These are phyloP conservation scores for Cyberlindnera misumaiensis DNA, from an alignment of 805 yeast genomes.

Conservation along the genomic window DNA sequence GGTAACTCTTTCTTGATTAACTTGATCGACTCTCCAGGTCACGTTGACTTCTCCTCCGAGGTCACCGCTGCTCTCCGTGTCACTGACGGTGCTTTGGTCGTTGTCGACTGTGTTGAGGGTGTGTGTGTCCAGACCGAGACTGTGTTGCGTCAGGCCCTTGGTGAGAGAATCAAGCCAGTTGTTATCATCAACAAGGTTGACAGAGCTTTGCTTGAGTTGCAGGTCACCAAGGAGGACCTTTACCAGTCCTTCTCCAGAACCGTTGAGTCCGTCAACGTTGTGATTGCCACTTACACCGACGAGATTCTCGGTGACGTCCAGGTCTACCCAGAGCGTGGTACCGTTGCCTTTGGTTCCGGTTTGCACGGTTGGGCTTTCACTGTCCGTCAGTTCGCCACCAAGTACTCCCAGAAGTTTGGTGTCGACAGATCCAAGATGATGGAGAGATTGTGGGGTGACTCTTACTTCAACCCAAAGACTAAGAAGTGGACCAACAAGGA, in stretches of 20 bases:
- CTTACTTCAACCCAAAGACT: constrained; percentile 99
- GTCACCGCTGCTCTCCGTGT: constrained; percentile 99
- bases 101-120: constrained; percentile 99
- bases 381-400: constrained; percentile 94
- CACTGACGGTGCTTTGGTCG: constrained; percentile 99
- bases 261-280: constrained; percentile 98
- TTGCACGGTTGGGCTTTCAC: constrained; percentile 99
- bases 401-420: constrained; percentile 99
- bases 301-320: constrained; percentile 89
- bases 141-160: constrained; percentile 96
- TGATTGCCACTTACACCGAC: constrained; percentile 93
- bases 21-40: constrained; percentile 99
- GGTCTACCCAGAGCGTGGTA: constrained; percentile 98
- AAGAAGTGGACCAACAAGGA: constrained; percentile 98
- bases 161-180: constrained; percentile 99
- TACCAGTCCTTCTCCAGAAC: constrained; percentile 98
- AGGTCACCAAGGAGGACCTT: constrained; percentile 97
- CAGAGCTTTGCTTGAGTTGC: constrained; percentile 98
- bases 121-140: constrained; percentile 99
- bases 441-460: constrained; percentile 99
- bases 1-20: constrained; percentile 95
- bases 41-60: constrained; percentile 99
- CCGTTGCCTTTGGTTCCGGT: constrained; percentile 99
- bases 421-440: constrained; percentile 96
- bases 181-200: constrained; percentile 98